phyloP scores from a whole-genome alignment of 164 flowering plant genomes.

The Kingdonia uniflora region DNA sequence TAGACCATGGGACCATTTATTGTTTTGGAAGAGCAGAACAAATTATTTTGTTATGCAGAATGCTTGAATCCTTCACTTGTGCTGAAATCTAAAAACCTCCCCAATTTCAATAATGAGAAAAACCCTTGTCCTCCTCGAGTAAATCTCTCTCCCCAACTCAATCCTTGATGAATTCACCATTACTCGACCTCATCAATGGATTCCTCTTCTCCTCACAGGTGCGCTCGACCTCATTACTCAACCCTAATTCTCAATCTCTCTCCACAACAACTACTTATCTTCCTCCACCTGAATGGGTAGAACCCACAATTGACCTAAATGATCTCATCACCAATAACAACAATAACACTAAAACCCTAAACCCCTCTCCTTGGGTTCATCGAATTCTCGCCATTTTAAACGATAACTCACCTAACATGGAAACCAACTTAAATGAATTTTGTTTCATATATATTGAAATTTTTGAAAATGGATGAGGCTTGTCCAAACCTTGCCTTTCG shows the following conservation, averaged over 20 bases:
- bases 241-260: neutral
- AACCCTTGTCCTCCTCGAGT: too few species aligned
- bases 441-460: slow-evolving; percentile 37
- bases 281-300: slow-evolving; percentile 86
- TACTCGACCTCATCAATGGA: too few species aligned
- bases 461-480: slow-evolving; percentile 59
- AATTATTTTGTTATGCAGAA: too few species aligned
- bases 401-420: slow-evolving; percentile 33
- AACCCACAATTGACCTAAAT: slow-evolving; percentile 52
- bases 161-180: too few species aligned
- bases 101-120: too few species aligned
- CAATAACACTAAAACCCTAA: slow-evolving; percentile 15
- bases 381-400: slow-evolving; percentile 42
- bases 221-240: too few species aligned
- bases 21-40: too few species aligned
- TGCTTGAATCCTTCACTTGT: too few species aligned
- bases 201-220: too few species aligned
- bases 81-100: too few species aligned
- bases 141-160: too few species aligned
- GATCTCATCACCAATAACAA: slow-evolving; percentile 25
- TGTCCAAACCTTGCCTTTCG: slow-evolving; percentile 66
- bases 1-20: too few species aligned
- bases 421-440: slow-evolving; percentile 42
- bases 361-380: slow-evolving; percentile 68
- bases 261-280: slow-evolving; percentile 23